Conservation (phyloP, 1,284 basidiomycete species). For the Grifola frondosa region DNA sequence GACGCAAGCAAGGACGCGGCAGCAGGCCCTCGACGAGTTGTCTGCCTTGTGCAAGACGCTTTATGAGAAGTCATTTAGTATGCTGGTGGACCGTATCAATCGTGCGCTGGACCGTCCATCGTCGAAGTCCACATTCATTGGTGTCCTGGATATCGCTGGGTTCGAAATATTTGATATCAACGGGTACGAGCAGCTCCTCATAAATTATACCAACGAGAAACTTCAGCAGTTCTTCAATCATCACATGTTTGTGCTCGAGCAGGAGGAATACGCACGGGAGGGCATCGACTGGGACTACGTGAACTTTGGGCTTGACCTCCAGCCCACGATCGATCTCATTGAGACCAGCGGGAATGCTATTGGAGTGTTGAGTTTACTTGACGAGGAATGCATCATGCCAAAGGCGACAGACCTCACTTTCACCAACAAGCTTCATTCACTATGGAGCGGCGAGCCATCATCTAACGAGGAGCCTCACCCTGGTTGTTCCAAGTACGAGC, state of each 20-base stretch:
- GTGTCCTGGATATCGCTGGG: conserved; percentile 98
- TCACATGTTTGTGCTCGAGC: conserved; percentile 99
- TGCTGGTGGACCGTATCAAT: conserved; percentile 94
- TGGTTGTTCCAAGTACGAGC: conserved; percentile 82
- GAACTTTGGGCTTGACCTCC: conserved; percentile 97
- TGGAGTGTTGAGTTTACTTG: conserved; percentile 91
- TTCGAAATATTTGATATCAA: conserved; percentile 96
- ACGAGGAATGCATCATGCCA: conserved; percentile 99
- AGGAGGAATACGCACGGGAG: conserved; percentile 97
- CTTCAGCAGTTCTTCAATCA: conserved; percentile 99
- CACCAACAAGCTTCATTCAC: conserved; percentile 84
- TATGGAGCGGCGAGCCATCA: conserved; percentile 59
- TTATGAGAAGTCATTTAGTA: conserved; percentile 96
- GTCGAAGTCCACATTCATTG: conserved; percentile 94
- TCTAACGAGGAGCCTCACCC: conserved; percentile 62
- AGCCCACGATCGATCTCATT: conserved; percentile 98
- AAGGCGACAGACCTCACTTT: conserved; percentile 95
- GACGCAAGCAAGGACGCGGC: conserved; percentile 86
- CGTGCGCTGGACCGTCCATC: conserved; percentile 91
- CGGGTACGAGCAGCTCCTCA: conserved; percentile 96
- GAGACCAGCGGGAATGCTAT: conserved; percentile 76
- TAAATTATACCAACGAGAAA: conserved; percentile 99
- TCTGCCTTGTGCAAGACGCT: conserved; percentile 93
- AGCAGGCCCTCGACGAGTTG: conserved; percentile 93
- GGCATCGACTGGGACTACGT: conserved; percentile 99